Evolutionary conservation across 2,329 filamentous ascomycete genomes (phyloP).

Genomic region (Aspergillus neotritici): DNA sequence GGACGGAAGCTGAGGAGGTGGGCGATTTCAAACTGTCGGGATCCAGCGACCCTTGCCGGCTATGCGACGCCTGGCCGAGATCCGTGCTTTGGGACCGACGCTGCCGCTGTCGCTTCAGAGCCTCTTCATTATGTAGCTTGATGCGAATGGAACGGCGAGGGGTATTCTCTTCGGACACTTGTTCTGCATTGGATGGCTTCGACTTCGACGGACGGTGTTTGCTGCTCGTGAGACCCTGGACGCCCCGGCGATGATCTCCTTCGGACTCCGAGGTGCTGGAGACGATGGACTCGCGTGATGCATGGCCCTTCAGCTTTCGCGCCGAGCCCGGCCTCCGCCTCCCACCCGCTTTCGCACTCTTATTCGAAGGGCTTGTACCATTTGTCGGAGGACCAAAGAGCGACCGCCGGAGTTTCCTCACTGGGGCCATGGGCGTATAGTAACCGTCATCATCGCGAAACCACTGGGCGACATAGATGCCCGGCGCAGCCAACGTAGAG

Average conservation of each 20-base stretch:
- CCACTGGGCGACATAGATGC: constrained; percentile 73
- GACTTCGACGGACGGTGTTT: constrained; percentile 23
- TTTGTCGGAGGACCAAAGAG: constrained; percentile 17
- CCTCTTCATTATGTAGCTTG: constrained; percentile 75
- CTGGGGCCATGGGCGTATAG: constrained; percentile 71
- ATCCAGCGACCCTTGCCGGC: constrained; percentile 51
- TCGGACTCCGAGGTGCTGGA: constrained; percentile 54
- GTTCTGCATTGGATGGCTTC: constrained; percentile 21
- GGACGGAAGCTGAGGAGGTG: constrained; percentile 63
- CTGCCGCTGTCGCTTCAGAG: constrained; percentile 62
- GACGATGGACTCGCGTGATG: constrained; percentile 41
- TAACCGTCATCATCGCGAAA: constrained; percentile 75
- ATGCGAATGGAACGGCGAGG: constrained; percentile 82
- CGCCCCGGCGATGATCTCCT: constrained; percentile 30
- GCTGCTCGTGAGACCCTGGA: constrained; percentile 17
- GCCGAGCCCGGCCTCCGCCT: constrained; percentile 26
- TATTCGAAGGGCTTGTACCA: constrained; percentile 16
- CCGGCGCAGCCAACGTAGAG: constrained; percentile 71
- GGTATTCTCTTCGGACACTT: constrained; percentile 55
- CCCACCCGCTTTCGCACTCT: constrained; percentile 19
- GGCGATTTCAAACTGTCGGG: constrained; percentile 85
- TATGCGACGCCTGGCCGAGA: constrained; percentile 21
- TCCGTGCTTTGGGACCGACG: constrained; percentile 30
- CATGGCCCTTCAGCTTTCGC: constrained; percentile 27
- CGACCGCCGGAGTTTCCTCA: constrained; percentile 54